A percentile compares a stretch with the other conserved stretches of the same genome.
These are phyloP conservation scores for Yamagishiella unicocca DNA, from an alignment of 139 green algal genomes.

Conservation along the genomic window DNA sequence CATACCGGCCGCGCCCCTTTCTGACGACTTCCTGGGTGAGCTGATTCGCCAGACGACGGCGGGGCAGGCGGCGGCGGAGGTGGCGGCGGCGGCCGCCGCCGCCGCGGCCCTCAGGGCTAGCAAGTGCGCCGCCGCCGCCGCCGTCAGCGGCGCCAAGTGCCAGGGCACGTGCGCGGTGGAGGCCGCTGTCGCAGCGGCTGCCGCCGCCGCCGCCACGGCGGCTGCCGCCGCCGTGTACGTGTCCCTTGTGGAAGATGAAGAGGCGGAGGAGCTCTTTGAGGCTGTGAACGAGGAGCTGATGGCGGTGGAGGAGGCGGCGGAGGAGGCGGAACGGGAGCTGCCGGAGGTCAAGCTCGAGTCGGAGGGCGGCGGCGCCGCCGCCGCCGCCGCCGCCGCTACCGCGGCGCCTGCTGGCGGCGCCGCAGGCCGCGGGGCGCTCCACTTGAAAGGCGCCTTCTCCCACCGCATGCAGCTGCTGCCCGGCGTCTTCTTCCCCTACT, in stretches of 20 bases:
- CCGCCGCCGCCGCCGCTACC: background rate
- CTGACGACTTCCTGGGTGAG: slow-evolving; percentile 45
- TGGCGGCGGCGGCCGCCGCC: slow-evolving; percentile 29
- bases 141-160: background rate
- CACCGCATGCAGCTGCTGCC: slow-evolving; percentile 33
- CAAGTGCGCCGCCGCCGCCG: background rate
- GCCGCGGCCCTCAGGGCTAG: background rate
- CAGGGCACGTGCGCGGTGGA: background rate
- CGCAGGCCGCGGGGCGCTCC: background rate
- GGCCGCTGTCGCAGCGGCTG: background rate
- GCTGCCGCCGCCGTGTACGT: background rate
- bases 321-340: background rate
- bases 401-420: background rate
- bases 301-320: slow-evolving; percentile 1
- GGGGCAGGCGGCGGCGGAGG: slow-evolving; percentile 1
- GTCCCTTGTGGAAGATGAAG: background rate
- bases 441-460: background rate
- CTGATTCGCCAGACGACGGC: slow-evolving; percentile 5
- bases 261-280: slow-evolving; percentile 12
- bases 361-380: background rate
- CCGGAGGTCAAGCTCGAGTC: background rate
- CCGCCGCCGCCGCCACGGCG: background rate
- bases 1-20: slow-evolving; percentile 10
- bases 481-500: slow-evolving; percentile 43
- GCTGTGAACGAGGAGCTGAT: background rate